Base-by-base conservation (phyloP, 768 basidiomycete genomes). In the Podaxis pistillaris region DNA sequence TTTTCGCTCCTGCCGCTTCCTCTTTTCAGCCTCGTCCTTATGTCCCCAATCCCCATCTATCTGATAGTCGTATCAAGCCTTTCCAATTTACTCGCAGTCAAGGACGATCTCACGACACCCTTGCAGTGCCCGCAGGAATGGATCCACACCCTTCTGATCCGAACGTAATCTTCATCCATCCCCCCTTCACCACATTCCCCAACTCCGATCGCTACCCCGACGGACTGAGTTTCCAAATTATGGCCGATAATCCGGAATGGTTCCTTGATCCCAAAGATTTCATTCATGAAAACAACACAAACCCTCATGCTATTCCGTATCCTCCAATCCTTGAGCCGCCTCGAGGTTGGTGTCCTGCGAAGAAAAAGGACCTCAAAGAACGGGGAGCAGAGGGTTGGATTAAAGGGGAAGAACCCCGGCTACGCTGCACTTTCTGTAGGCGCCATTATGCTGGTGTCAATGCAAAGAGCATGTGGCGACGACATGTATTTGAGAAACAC, bases 391-490 rank as follows among this genome's bases (percentile, higher is more conserved):
- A 89, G 55, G 85, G 85, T 17, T 91, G 88, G 88, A 88, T 89
- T 8, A 89, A 93, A 63, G 91, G 90, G 26, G 88, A 90, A 71
- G 89, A 91, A 67, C 91, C 91, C 7, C 77, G 89, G 17, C 79
- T 94, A 26, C 81, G 91, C 53, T 94, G 91, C 74, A 93, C 91
- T 1, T 93, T 94, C 69, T 94, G 91, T 68, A 78, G 92, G 66
- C 82, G 92, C 66, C 89, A 87, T 4, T 94, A 94, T 68, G 89
- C 91, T 3, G 91, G 91, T 11, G 89, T 91, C 36, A 94, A 94
- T 70, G 92, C 91, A 5, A 93, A 93, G 75, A 93, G 91, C 70
- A 94, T 94, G 91, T 94, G 91, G 91, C 78, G 91, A 63, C 81
- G 91, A 52, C 91, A 94, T 72, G 91, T 94, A 33, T 92, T 89